Conservation (phyloP, 2,329 filamentous ascomycete species). For the Apiospora pterosperma region DNA sequence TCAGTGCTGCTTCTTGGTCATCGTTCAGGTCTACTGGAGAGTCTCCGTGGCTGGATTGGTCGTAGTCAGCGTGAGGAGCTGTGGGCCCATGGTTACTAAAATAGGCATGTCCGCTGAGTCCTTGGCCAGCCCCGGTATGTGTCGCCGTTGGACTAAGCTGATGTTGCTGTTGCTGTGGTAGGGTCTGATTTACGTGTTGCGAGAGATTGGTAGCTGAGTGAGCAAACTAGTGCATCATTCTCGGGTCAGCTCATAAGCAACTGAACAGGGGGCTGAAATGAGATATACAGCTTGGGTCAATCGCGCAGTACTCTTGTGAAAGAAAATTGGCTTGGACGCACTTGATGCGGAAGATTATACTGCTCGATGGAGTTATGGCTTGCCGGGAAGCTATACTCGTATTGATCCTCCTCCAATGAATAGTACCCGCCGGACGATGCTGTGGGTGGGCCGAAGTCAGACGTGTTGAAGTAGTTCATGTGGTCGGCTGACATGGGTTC, state of each 20-base stretch:
- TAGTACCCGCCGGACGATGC: conserved; percentile 4
- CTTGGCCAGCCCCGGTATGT: background rate
- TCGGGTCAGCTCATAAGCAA: background rate
- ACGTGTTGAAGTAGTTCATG: conserved; percentile 4
- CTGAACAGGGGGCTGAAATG: background rate
- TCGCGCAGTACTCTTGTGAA: background rate
- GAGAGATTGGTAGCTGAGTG: background rate
- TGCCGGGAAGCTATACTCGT: background rate
- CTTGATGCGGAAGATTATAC: background rate
- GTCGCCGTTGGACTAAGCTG: background rate
- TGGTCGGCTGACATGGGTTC: conserved; percentile 3
- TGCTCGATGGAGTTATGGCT: background rate
- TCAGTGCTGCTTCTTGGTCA: background rate
- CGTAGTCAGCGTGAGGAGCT: background rate
- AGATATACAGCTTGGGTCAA: background rate
- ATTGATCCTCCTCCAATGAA: conserved; percentile 1
- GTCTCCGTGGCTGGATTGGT: background rate
- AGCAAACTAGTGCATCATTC: background rate
- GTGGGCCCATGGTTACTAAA: background rate
- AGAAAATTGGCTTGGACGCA: background rate
- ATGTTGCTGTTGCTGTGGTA: background rate
- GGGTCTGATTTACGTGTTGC: background rate
- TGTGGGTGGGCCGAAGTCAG: conserved; percentile 3
- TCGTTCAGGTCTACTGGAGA: background rate
- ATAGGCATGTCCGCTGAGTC: background rate